Percentiles rank a stretch among this genome's conserved stretches.
Evolutionary conservation across 805 yeast genomes (phyloP).

Genomic region (Cyberlindnera bimundalis): DNA sequence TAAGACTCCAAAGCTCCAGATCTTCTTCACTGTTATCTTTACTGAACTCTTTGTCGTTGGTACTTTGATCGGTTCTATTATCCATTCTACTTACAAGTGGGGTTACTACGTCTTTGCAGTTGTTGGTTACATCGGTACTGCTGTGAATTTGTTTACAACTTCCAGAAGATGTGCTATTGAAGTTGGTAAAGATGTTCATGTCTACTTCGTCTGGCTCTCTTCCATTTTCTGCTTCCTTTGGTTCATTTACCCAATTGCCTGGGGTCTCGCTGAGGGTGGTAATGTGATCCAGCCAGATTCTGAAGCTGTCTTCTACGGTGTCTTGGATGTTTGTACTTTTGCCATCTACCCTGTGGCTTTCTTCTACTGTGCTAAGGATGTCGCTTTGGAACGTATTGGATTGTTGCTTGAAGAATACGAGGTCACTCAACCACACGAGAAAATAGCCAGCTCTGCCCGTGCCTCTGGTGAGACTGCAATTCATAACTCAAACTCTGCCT

Average conservation of each 20-base stretch:
- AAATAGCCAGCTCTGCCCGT: slow-evolving; percentile 18
- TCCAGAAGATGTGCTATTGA: slow-evolving; percentile 8
- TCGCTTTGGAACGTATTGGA: slow-evolving; percentile 12
- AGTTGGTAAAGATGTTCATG: slow-evolving; percentile 13
- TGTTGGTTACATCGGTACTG: slow-evolving; percentile 25
- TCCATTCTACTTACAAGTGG: slow-evolving; percentile 59
- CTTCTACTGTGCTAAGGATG: slow-evolving; percentile 17
- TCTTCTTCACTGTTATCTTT: slow-evolving; percentile 34
- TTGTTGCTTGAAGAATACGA: slow-evolving; percentile 10
- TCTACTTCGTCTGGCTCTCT: slow-evolving; percentile 33
- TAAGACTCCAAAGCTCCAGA: slow-evolving; percentile 40
- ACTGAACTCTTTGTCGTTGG: slow-evolving; percentile 33
- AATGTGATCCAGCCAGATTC: slow-evolving; percentile 49
- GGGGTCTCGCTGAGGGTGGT: slow-evolving; percentile 56
- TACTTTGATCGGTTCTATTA: slow-evolving; percentile 52
- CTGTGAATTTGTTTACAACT: slow-evolving; percentile 17
- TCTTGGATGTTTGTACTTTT: slow-evolving; percentile 44
- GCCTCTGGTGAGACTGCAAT: slow-evolving; percentile 35
- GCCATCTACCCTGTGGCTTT: slow-evolving; percentile 37
- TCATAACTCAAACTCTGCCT: slow-evolving; percentile 7
- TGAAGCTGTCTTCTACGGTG: slow-evolving; percentile 51
- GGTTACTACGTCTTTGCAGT: slow-evolving; percentile 52
- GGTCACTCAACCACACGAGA: slow-evolving; percentile 14
- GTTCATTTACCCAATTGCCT: slow-evolving; percentile 27
- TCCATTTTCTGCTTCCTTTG: slow-evolving; percentile 37